Conservation (phyloP, 768 basidiomycete species). For the Suillus subluteus region DNA sequence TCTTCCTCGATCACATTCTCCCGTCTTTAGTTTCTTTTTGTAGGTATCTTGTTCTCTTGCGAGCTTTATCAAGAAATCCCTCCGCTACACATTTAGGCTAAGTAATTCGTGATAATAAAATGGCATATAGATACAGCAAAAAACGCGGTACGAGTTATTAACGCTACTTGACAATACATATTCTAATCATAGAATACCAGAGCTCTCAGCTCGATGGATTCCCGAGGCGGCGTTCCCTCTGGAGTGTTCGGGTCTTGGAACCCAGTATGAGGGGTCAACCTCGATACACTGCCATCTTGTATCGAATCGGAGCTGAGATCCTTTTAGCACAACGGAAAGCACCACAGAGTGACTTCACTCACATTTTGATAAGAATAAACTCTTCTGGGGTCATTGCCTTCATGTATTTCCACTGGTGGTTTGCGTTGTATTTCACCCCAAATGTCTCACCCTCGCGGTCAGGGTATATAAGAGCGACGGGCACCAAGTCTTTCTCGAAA, state of each 20-base stretch:
- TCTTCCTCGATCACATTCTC: no score
- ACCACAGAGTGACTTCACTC: slow-evolving; percentile 11
- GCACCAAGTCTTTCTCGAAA: slow-evolving; percentile 38
- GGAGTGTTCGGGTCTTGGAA: slow-evolving; percentile 42
- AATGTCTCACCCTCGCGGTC: slow-evolving; percentile 49
- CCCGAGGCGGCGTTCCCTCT: slow-evolving; percentile 31
- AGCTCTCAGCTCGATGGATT: slow-evolving; percentile 41
- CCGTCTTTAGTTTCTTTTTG: no score
- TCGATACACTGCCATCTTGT: slow-evolving; percentile 37
- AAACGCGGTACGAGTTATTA: neutral
- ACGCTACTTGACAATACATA: neutral
- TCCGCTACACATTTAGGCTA: no score
- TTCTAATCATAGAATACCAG: slow-evolving; percentile 3
- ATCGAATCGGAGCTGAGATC: slow-evolving; percentile 37
- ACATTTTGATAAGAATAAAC: slow-evolving; percentile 53
- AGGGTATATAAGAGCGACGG: slow-evolving; percentile 43
- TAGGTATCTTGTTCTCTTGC: no score
- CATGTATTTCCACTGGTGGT: slow-evolving; percentile 50
- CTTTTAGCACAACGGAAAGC: neutral
- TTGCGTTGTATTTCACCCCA: slow-evolving; percentile 40
- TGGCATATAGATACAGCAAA: no score
- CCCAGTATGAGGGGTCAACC: slow-evolving; percentile 36
- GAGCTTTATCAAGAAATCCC: no score
- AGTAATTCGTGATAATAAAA: no score
- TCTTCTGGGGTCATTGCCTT: slow-evolving; percentile 48